phyloP scores from a whole-genome alignment of 2,329 filamentous ascomycete species.

The Aulographum hederae region DNA sequence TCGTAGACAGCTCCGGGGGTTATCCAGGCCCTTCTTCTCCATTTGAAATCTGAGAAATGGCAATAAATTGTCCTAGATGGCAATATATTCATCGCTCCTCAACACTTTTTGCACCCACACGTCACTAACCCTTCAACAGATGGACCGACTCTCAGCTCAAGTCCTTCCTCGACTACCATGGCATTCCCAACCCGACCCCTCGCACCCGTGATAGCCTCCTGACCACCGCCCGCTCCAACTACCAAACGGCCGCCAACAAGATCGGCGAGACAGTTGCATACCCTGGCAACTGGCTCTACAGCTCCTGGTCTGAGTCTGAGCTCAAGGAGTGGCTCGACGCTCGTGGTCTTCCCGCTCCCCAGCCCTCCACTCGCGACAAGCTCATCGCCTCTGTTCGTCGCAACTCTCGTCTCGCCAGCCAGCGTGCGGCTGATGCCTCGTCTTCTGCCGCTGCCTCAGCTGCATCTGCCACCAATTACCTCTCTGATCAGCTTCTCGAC shows the following conservation, averaged over 20 bases:
- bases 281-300: slow-evolving; percentile 88
- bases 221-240: slow-evolving; percentile 60
- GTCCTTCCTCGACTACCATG: slow-evolving; percentile 75
- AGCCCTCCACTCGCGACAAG: slow-evolving; percentile 69
- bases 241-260: slow-evolving; percentile 59
- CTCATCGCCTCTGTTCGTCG: slow-evolving; percentile 78
- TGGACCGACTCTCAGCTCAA: slow-evolving; percentile 92
- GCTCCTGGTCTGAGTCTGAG: slow-evolving; percentile 80
- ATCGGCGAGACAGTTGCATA: slow-evolving; percentile 60
- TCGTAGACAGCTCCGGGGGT: too few relatives aligned
- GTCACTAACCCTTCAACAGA: slow-evolving; percentile 29
- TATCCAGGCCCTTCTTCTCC: too few relatives aligned
- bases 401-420: slow-evolving; percentile 64
- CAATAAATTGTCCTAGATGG: too few relatives aligned
- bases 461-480: slow-evolving; percentile 45
- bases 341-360: slow-evolving; percentile 69
- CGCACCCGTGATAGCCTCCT: slow-evolving; percentile 70
- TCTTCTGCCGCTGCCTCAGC: slow-evolving; percentile 40
- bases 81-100: too few relatives aligned
- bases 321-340: slow-evolving; percentile 87
- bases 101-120: neutral
- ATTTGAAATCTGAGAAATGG: too few relatives aligned
- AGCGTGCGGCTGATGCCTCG: slow-evolving; percentile 37
- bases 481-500: slow-evolving; percentile 73
- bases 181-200: slow-evolving; percentile 74